A percentile compares a stretch with the other conserved stretches of the same genome.
phyloP scores from a whole-genome alignment of 768 basidiomycete species.

The Collybia nuda region DNA sequence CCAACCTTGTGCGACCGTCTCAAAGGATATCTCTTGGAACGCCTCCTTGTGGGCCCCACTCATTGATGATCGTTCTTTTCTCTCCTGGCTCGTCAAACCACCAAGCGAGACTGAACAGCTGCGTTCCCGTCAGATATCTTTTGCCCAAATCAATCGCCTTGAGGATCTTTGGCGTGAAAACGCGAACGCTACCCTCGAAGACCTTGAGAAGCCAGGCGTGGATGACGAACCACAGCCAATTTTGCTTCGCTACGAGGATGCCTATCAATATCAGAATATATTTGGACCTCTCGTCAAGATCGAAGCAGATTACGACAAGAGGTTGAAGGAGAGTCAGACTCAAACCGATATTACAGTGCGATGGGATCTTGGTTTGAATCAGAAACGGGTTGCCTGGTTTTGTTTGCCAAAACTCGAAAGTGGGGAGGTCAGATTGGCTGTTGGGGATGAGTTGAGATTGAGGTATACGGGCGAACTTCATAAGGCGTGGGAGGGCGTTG shows the following conservation, averaged over 20 bases:
- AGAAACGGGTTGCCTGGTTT: slow-evolving; percentile 99
- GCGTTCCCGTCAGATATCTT: slow-evolving; percentile 94
- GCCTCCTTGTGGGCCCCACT: slow-evolving; percentile 96
- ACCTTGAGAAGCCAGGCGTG: slow-evolving; percentile 95
- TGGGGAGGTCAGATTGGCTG: slow-evolving; percentile 94
- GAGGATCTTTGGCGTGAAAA: slow-evolving; percentile 99
- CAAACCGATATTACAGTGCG: slow-evolving; percentile 95
- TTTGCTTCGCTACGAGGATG: slow-evolving; percentile 91
- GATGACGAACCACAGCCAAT: slow-evolving; percentile 98
- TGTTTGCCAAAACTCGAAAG: slow-evolving; percentile 94
- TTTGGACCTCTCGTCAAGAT: slow-evolving; percentile 99
- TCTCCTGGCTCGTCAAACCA: slow-evolving; percentile 99
- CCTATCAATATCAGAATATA: slow-evolving; percentile 99
- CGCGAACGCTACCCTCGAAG: slow-evolving; percentile 90
- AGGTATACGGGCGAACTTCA: slow-evolving; percentile 88
- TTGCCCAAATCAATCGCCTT: slow-evolving; percentile 94
- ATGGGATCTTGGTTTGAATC: slow-evolving; percentile 98
- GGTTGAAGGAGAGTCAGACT: slow-evolving; percentile 96
- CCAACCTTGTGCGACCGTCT: slow-evolving; percentile 96
- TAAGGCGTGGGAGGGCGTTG: slow-evolving; percentile 95
- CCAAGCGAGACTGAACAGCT: slow-evolving; percentile 96
- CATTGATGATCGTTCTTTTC: slow-evolving; percentile 96
- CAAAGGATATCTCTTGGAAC: slow-evolving; percentile 99
- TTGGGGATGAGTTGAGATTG: slow-evolving; percentile 92
- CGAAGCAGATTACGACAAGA: slow-evolving; percentile 98